Percentiles rank a stretch among this genome's conserved stretches.
These are phyloP conservation scores for Populus hybrid DNA, from an alignment of 441 rosid species.

Conservation along the genomic window DNA sequence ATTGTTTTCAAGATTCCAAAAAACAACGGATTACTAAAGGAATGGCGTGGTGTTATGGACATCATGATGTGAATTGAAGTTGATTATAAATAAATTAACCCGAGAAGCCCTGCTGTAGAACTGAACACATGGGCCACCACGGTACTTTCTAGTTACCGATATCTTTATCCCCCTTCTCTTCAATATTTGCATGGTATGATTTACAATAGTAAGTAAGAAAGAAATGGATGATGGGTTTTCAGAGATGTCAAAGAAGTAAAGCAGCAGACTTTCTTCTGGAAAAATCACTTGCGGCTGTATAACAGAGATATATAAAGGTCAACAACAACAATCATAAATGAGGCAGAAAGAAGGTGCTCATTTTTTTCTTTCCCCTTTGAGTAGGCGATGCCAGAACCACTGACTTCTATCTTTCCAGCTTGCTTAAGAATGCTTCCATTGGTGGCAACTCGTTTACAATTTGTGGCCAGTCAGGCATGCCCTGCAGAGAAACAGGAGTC, in stretches of 20 bases:
- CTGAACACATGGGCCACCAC: neutral
- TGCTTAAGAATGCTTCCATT: conserved; percentile 82
- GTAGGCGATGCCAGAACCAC: neutral
- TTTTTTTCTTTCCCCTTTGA: neutral
- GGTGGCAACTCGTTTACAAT: conserved; percentile 75
- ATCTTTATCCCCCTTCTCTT: neutral
- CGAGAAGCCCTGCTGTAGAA: neutral
- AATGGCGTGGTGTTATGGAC: conserved; percentile 18
- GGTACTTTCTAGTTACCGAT: neutral
- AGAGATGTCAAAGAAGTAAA: neutral
- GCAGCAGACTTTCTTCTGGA: neutral
- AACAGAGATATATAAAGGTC: neutral
- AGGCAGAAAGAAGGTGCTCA: neutral
- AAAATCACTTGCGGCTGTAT: neutral
- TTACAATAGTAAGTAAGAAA: neutral
- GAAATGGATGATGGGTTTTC: neutral
- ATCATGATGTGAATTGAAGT: neutral
- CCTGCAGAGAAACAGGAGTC: conserved; percentile 37
- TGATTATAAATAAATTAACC: neutral
- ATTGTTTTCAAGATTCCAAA: neutral
- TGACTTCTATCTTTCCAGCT: conserved; percentile 63
- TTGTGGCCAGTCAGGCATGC: conserved; percentile 95
- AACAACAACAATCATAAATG: neutral
- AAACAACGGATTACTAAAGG: neutral
- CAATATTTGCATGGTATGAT: neutral